Percentiles rank a stretch among this genome's conserved stretches.
Conservation (phyloP, 2,329 filamentous ascomycete species). For the Xylariaceae sp. region DNA sequence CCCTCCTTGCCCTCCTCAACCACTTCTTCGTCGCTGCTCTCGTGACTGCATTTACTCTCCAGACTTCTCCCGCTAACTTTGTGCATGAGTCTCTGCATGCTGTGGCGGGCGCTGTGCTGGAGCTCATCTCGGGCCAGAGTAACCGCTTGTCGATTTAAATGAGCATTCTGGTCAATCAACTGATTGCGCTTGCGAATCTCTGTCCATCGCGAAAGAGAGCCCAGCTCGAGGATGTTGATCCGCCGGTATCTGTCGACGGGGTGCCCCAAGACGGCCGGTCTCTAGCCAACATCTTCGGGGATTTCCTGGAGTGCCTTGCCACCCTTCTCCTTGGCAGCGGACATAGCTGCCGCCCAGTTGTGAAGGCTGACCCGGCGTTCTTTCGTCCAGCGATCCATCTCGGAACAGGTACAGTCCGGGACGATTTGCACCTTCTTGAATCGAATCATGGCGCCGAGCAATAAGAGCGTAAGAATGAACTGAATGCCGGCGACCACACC, state of each 20-base stretch:
- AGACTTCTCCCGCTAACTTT: constrained; percentile 33
- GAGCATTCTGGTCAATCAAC: constrained; percentile 43
- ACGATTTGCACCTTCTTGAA: constrained; percentile 65
- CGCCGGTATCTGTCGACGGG: constrained; percentile 62
- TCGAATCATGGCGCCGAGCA: constrained; percentile 57
- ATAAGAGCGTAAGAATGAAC: constrained; percentile 56
- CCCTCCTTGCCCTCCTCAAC: constrained; percentile 6
- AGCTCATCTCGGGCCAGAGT: constrained; percentile 31
- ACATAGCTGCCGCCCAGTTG: constrained; percentile 38
- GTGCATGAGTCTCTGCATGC: constrained; percentile 30
- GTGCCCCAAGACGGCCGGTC: constrained; percentile 65
- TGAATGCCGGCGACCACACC: constrained; percentile 64
- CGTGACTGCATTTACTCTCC: constrained; percentile 27
- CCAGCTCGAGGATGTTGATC: constrained; percentile 67
- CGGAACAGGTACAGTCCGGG: constrained; percentile 51
- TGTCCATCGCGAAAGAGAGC: constrained; percentile 62
- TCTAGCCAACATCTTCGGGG: constrained; percentile 56
- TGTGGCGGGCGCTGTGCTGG: constrained; percentile 27
- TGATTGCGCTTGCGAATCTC: constrained; percentile 61
- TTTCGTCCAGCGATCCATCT: constrained; percentile 49
- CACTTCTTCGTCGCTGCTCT: constrained; percentile 28
- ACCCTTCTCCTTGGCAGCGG: constrained; percentile 29
- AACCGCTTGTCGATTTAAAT: constrained; percentile 34
- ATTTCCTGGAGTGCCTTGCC: constrained; percentile 31
- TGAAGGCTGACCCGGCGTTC: constrained; percentile 45